Evolutionary conservation across 441 rosid species (phyloP).

Genomic region (Sinapis alba): DNA sequence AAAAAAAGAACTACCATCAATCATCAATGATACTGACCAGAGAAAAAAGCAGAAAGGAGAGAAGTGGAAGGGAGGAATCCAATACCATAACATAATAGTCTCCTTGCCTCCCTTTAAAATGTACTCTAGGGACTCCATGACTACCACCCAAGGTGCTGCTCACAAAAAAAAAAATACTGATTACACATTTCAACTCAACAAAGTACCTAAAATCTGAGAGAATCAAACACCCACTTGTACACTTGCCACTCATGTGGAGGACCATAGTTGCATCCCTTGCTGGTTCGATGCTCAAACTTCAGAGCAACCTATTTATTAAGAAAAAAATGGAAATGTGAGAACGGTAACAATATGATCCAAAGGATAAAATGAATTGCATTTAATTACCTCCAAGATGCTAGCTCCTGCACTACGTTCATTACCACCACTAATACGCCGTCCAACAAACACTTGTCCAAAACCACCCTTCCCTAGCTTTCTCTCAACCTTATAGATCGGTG

Average conservation of each 20-base stretch:
- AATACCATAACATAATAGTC: conserved; percentile 95
- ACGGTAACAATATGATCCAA: background rate
- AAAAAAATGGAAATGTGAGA: conserved; percentile 6
- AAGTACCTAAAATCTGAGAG: background rate
- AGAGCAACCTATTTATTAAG: conserved; percentile 73
- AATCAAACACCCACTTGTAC: conserved; percentile 67
- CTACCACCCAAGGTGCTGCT: conserved; percentile 94
- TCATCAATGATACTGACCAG: conserved; percentile 12
- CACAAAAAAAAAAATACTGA: conserved; percentile 25
- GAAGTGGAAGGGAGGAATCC: background rate
- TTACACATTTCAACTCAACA: conserved; percentile 1
- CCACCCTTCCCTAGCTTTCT: conserved; percentile 97
- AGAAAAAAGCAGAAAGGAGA: conserved; percentile 9
- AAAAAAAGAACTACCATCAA: background rate
- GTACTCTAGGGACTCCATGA: conserved; percentile 97
- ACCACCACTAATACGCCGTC: conserved; percentile 86
- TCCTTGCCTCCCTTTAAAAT: conserved; percentile 96
- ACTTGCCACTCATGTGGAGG: conserved; percentile 99
- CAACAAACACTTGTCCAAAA: conserved; percentile 97
- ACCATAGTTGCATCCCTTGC: conserved; percentile 98
- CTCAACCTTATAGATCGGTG: conserved; percentile 86
- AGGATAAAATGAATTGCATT: background rate
- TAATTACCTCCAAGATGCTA: conserved; percentile 73
- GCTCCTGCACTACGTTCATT: conserved; percentile 72
- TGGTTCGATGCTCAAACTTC: conserved; percentile 95